Conservation (phyloP, 352 stramenopile species). For the Pythium apleroticum region DNA sequence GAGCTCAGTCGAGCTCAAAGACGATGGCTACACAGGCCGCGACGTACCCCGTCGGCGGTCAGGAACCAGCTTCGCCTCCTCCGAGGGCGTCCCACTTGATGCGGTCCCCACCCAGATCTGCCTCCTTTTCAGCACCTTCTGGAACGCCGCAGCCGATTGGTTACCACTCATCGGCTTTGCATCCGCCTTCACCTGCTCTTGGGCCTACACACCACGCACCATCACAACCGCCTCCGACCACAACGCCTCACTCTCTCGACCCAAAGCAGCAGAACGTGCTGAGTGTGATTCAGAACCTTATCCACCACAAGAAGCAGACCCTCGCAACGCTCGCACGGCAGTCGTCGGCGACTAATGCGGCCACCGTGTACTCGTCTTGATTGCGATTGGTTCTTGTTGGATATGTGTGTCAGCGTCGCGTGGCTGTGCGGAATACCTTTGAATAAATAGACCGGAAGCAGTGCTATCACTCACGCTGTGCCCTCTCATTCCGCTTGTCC, state of each 20-base stretch:
- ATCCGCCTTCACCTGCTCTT: slow-evolving; percentile 2
- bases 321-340: slow-evolving; percentile 48
- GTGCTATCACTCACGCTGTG: neutral
- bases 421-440: neutral
- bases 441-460: slow-evolving; percentile 1
- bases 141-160: neutral
- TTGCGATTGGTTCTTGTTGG: neutral
- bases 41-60: neutral
- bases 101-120: neutral
- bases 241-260: slow-evolving; percentile 29
- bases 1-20: neutral
- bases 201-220: slow-evolving; percentile 3
- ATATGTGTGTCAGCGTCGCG: neutral
- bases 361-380: slow-evolving; percentile 30
- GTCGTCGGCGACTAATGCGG: slow-evolving; percentile 23
- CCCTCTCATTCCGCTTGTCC: slow-evolving; percentile 18
- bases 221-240: neutral
- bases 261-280: slow-evolving; percentile 69
- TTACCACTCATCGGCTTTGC: neutral
- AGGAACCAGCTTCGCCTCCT: neutral
- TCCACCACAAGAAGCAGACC: slow-evolving; percentile 75
- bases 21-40: neutral
- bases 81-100: neutral
- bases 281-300: slow-evolving; percentile 75
- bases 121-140: neutral